Conservation (phyloP, 495 filamentous ascomycete species). For the Podospora fimiseda region DNA sequence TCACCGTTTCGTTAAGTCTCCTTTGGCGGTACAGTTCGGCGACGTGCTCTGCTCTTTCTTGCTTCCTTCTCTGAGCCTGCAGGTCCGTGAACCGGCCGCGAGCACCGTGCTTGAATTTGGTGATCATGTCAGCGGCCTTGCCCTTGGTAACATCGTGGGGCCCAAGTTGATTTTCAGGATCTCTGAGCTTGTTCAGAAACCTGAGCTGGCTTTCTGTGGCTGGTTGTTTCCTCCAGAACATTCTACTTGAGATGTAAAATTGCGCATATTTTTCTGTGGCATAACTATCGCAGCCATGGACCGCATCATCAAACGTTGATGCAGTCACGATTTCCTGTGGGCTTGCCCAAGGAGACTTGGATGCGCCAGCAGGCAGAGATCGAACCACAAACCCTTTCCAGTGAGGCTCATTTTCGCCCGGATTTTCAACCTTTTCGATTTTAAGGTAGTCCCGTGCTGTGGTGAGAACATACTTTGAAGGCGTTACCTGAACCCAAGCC, state of each 20-base stretch:
- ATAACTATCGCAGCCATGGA: slow-evolving; percentile 78
- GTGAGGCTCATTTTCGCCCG: slow-evolving; percentile 4
- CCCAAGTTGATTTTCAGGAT: slow-evolving; percentile 49
- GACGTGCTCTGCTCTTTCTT: slow-evolving; percentile 35
- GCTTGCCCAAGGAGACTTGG: slow-evolving; percentile 53
- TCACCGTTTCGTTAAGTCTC: slow-evolving; percentile 47
- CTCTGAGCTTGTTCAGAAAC: slow-evolving; percentile 63
- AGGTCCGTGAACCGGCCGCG: slow-evolving; percentile 57
- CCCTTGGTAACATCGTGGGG: slow-evolving; percentile 63
- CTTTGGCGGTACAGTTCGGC: slow-evolving; percentile 37
- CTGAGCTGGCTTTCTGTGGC: slow-evolving; percentile 65
- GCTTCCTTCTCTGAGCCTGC: slow-evolving; percentile 42
- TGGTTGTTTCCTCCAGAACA: slow-evolving; percentile 60
- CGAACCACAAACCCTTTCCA: slow-evolving; percentile 36
- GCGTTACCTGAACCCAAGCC: slow-evolving; percentile 72
- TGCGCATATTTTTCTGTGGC: slow-evolving; percentile 56
- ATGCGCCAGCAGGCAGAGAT: slow-evolving; percentile 26
- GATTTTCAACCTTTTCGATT: slow-evolving; percentile 44
- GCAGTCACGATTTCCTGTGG: slow-evolving; percentile 60
- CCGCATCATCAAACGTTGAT: slow-evolving; percentile 58
- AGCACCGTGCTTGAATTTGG: slow-evolving; percentile 78
- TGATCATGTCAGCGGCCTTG: slow-evolving; percentile 85
- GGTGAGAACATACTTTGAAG: slow-evolving; percentile 59
- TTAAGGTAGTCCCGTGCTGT: slow-evolving; percentile 54
- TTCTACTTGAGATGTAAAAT: slow-evolving; percentile 48